Evolutionary conservation across 129 eudicot genomes (phyloP).

Genomic region (Silybum marianum): DNA sequence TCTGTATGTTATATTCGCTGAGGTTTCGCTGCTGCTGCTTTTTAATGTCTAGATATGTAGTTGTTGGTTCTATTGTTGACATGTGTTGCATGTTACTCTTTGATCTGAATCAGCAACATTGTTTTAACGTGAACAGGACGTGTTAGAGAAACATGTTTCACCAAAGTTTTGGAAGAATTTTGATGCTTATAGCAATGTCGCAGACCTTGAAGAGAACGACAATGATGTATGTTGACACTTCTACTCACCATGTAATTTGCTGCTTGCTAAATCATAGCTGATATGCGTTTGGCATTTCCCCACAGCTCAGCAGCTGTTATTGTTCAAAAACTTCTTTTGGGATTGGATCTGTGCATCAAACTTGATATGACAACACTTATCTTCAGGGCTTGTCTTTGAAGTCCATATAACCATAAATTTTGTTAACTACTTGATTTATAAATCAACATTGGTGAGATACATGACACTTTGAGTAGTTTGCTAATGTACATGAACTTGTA

Average conservation of each 20-base stretch:
- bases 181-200: constrained; percentile 47
- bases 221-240: constrained; percentile 44
- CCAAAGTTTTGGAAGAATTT: constrained; percentile 82
- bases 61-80: constrained; percentile 1
- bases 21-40: neutral
- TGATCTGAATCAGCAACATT: constrained; percentile 11
- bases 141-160: constrained; percentile 61
- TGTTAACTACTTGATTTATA: neutral
- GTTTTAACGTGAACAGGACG: constrained; percentile 46
- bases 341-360: neutral
- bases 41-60: neutral
- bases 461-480: neutral
- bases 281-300: constrained; percentile 9
- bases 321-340: neutral
- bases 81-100: neutral
- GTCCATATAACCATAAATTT: neutral
- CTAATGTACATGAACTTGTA: neutral
- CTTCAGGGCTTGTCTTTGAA: neutral
- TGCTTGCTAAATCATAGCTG: neutral
- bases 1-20: neutral
- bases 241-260: constrained; percentile 4
- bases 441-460: neutral
- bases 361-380: neutral
- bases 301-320: neutral
- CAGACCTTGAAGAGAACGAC: constrained; percentile 38